phyloP scores from a whole-genome alignment of 1,284 basidiomycete species.

The Golubevia sp. region DNA sequence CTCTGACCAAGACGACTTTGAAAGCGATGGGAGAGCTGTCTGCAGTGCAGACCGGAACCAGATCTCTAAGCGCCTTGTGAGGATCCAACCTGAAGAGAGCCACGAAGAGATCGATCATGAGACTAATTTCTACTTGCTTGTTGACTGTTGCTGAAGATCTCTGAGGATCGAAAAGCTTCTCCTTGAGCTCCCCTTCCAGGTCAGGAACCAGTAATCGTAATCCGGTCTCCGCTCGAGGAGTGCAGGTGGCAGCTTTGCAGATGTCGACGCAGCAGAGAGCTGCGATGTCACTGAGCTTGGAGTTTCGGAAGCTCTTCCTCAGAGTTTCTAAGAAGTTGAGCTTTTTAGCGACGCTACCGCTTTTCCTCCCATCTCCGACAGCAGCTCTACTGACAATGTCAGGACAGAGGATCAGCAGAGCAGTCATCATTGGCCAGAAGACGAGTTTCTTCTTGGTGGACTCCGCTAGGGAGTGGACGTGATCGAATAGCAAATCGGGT shows the following conservation, averaged over 20 bases:
- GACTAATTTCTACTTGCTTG: constrained; percentile 37
- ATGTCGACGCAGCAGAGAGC: constrained; percentile 80
- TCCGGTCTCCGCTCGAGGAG: constrained; percentile 69
- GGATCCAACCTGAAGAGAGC: constrained; percentile 55
- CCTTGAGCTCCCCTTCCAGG: constrained; percentile 40
- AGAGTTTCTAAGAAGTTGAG: constrained; percentile 63
- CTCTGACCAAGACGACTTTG: constrained; percentile 41
- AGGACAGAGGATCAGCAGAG: constrained; percentile 76
- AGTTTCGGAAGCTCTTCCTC: constrained; percentile 39
- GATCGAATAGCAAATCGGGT: constrained; percentile 59
- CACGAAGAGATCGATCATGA: constrained; percentile 51
- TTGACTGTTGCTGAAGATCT: constrained; percentile 28
- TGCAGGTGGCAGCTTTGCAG: constrained; percentile 76
- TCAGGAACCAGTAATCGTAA: constrained; percentile 69
- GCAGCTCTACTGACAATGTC: constrained; percentile 70
- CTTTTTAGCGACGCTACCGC: constrained; percentile 62
- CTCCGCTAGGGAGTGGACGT: constrained; percentile 49
- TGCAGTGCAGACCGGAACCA: constrained; percentile 38
- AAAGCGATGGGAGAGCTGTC: constrained; percentile 33
- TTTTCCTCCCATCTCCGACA: constrained; percentile 57
- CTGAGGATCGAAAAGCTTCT: constrained; percentile 45
- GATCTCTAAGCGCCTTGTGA: constrained; percentile 27
- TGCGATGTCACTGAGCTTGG: constrained; percentile 68
- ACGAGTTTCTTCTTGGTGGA: constrained; percentile 69
- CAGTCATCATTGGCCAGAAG: constrained; percentile 79